Percentiles rank a stretch among this genome's conserved stretches.
Conservation (phyloP, 129 eudicot species). For the Apium graveolens region DNA sequence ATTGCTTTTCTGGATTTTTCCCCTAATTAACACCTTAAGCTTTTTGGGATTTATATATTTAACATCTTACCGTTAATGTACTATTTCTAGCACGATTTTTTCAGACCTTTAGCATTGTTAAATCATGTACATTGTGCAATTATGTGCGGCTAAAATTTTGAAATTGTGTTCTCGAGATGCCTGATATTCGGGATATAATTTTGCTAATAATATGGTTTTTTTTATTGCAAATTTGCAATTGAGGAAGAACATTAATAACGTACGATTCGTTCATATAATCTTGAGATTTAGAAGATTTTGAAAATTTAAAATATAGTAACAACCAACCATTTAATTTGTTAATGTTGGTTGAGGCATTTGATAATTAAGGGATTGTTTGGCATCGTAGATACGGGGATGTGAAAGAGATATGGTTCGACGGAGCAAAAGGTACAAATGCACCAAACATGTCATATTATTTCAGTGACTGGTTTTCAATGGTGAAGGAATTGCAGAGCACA, state of each 20-base stretch:
- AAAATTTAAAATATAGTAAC: not conserved
- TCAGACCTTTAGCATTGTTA: not conserved
- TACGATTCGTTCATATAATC: not conserved
- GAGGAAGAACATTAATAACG: not conserved
- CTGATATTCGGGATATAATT: too few species aligned
- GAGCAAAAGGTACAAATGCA: slow-evolving; percentile 75
- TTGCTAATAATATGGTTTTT: not conserved
- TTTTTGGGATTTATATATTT: not conserved
- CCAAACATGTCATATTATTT: slow-evolving; percentile 71
- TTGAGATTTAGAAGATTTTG: not conserved
- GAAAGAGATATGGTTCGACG: slow-evolving; percentile 90
- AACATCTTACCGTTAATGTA: too few species aligned
- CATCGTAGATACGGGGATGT: slow-evolving; percentile 57
- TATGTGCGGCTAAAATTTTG: too few species aligned
- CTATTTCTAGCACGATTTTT: not conserved
- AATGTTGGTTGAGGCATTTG: not conserved
- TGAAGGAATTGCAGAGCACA: slow-evolving; percentile 68
- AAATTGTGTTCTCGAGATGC: too few species aligned
- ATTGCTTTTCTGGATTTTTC: not conserved
- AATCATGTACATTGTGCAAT: too few species aligned
- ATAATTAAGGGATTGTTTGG: not conserved
- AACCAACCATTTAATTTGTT: not conserved
- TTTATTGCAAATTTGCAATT: not conserved
- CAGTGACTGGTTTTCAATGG: slow-evolving; percentile 80
- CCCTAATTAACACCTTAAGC: not conserved